phyloP scores from a whole-genome alignment of 768 basidiomycete species.

The Boletus reticuloceps region DNA sequence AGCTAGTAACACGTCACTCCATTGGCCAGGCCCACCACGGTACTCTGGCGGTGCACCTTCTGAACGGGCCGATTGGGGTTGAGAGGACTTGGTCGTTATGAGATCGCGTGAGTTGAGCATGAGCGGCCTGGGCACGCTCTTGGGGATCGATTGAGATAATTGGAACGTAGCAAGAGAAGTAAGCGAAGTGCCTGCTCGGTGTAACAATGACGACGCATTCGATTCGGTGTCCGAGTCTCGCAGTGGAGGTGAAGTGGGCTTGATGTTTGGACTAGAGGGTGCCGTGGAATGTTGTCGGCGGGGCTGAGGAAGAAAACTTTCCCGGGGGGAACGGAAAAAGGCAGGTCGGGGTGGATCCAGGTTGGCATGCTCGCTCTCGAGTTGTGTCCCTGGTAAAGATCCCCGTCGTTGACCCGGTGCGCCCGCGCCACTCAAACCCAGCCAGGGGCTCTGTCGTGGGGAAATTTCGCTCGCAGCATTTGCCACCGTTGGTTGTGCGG shows the following conservation, averaged over 20 bases:
- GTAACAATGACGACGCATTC: slow-evolving; percentile 29
- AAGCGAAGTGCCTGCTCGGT: slow-evolving; percentile 38
- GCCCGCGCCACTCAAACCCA: neutral
- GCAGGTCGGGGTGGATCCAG: slow-evolving; percentile 53
- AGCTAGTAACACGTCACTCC: slow-evolving; percentile 47
- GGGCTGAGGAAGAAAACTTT: slow-evolving; percentile 46
- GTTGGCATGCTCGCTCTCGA: slow-evolving; percentile 36
- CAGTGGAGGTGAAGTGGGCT: neutral
- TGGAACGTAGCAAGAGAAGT: slow-evolving; percentile 44
- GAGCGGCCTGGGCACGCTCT: slow-evolving; percentile 63
- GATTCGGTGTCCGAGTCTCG: slow-evolving; percentile 24
- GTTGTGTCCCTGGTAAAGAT: slow-evolving; percentile 40
- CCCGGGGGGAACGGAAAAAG: slow-evolving; percentile 55
- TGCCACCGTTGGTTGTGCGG: slow-evolving; percentile 14
- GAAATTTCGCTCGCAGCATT: slow-evolving; percentile 23
- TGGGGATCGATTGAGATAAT: slow-evolving; percentile 35
- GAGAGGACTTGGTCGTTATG: slow-evolving; percentile 34
- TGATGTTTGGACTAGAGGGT: slow-evolving; percentile 32
- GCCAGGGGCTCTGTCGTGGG: slow-evolving; percentile 14
- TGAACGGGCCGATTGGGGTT: slow-evolving; percentile 29
- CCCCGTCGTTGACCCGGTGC: slow-evolving; percentile 30
- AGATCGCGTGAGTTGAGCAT: slow-evolving; percentile 54
- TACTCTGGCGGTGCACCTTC: slow-evolving; percentile 35
- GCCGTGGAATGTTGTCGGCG: slow-evolving; percentile 28
- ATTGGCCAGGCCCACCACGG: slow-evolving; percentile 34